A percentile compares a stretch with the other conserved stretches of the same genome.
These are phyloP conservation scores for Carex myosuroides DNA, from an alignment of 176 grass and related monocot genomes.

Conservation along the genomic window DNA sequence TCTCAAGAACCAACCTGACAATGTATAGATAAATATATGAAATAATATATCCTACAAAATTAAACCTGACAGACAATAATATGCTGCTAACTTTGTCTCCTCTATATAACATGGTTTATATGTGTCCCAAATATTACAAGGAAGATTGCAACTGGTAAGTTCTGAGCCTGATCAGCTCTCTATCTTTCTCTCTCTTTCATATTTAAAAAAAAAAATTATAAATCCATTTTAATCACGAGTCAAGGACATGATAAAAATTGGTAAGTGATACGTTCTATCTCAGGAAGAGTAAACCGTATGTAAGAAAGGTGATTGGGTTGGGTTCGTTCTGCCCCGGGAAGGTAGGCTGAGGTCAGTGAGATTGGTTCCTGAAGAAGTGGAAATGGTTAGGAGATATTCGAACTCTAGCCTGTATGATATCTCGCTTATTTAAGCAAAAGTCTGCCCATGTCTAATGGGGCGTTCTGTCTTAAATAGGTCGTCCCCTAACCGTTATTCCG, in stretches of 20 bases:
- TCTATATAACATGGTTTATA: background rate
- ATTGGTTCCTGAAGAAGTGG: too few relatives aligned
- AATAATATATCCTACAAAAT: background rate
- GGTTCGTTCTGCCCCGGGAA: too few relatives aligned
- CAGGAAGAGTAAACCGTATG: too few relatives aligned
- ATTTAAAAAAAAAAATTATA: background rate
- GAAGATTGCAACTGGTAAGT: background rate
- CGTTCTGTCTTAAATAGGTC: too few relatives aligned
- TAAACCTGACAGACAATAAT: background rate
- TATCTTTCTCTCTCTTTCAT: background rate
- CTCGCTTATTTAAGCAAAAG: too few relatives aligned
- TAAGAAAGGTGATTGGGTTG: too few relatives aligned
- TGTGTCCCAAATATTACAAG: background rate
- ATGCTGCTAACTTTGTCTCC: slow-evolving; percentile 2
- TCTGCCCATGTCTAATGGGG: too few relatives aligned
- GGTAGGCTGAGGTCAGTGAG: too few relatives aligned
- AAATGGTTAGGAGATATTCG: too few relatives aligned
- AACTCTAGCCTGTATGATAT: too few relatives aligned
- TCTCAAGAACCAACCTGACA: slow-evolving; percentile 1
- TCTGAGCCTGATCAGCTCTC: background rate
- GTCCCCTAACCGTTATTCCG: too few relatives aligned
- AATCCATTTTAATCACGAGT: background rate
- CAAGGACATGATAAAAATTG: background rate
- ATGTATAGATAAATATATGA: background rate
- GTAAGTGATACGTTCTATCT: too few relatives aligned